Evolutionary conservation across 441 rosid species (phyloP).

Genomic region (Theobroma grandiflorum): DNA sequence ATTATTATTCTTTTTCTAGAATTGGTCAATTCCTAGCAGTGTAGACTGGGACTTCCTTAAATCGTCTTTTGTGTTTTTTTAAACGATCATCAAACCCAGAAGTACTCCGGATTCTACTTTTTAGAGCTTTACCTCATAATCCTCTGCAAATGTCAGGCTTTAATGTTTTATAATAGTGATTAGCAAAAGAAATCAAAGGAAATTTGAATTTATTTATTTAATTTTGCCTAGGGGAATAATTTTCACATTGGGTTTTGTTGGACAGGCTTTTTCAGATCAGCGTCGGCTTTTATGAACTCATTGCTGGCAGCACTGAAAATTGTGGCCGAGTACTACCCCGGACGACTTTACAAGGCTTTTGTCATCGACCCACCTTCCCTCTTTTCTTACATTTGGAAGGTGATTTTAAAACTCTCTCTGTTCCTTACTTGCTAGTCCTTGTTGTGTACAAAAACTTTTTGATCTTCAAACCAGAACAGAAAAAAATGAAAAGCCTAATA

Average conservation of each 20-base stretch:
- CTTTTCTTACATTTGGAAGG: slow-evolving; percentile 95
- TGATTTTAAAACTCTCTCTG: slow-evolving; percentile 39
- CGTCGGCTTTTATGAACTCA: slow-evolving; percentile 81
- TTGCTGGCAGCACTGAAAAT: slow-evolving; percentile 80
- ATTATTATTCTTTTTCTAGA: slow-evolving; percentile 23
- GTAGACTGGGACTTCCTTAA: slow-evolving; percentile 22
- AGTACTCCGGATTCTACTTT: slow-evolving; percentile 40
- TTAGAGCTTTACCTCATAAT: slow-evolving; percentile 2
- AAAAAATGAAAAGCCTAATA: slow-evolving; percentile 12
- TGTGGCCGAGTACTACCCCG: slow-evolving; percentile 81
- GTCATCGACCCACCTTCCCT: slow-evolving; percentile 94
- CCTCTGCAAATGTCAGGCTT: slow-evolving; percentile 27
- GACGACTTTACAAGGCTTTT: slow-evolving; percentile 81
- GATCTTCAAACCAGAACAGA: not conserved
- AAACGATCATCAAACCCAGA: slow-evolving; percentile 16
- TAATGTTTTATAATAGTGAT: not conserved
- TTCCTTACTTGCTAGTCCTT: not conserved
- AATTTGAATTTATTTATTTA: not conserved
- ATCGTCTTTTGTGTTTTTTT: not conserved
- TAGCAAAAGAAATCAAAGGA: not conserved
- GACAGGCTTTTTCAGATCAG: slow-evolving; percentile 96
- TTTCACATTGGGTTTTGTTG: too few relatives aligned
- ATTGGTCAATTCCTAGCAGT: slow-evolving; percentile 40
- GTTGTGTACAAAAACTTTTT: slow-evolving; percentile 4
- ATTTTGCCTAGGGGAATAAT: too few relatives aligned